Evolutionary conservation across 2,329 filamentous ascomycete species (phyloP).

Genomic region (Botrytis tulipae): DNA sequence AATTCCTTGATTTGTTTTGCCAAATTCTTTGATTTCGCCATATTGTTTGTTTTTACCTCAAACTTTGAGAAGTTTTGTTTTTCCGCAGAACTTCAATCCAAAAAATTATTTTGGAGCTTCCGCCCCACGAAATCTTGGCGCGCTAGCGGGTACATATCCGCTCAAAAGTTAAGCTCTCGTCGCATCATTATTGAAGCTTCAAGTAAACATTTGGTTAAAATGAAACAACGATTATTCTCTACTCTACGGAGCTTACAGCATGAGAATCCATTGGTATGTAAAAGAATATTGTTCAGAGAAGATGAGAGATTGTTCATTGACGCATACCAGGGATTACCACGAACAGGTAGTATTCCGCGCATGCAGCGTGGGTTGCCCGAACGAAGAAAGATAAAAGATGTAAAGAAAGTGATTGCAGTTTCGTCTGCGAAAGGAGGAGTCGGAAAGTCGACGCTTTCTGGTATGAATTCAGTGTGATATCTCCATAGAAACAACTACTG

Average conservation of each 20-base stretch:
- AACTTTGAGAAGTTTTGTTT: slow-evolving; percentile 27
- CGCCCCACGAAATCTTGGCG: slow-evolving; percentile 33
- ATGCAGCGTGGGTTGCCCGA: slow-evolving; percentile 80
- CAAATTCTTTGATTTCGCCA: slow-evolving; percentile 50
- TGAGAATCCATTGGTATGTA: slow-evolving; percentile 80
- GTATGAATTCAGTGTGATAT: slow-evolving; percentile 44
- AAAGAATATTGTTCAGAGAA: background rate
- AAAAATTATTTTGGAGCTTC: slow-evolving; percentile 23
- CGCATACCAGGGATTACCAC: slow-evolving; percentile 70
- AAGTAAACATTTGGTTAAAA: slow-evolving; percentile 25
- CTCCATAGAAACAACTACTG: background rate
- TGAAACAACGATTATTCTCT: slow-evolving; percentile 52
- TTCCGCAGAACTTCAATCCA: slow-evolving; percentile 15
- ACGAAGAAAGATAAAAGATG: slow-evolving; percentile 75
- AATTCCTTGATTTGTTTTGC: slow-evolving; percentile 61
- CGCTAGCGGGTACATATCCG: slow-evolving; percentile 31
- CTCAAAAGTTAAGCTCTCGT: slow-evolving; percentile 16
- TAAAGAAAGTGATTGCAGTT: slow-evolving; percentile 91
- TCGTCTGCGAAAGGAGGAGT: slow-evolving; percentile 98
- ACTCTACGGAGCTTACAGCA: slow-evolving; percentile 57
- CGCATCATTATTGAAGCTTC: slow-evolving; percentile 22
- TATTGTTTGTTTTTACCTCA: slow-evolving; percentile 35
- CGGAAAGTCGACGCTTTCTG: slow-evolving; percentile 90
- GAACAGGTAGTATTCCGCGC: slow-evolving; percentile 69
- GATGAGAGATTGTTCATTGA: slow-evolving; percentile 13